These are phyloP conservation scores for Wickerhamiella siamensis DNA, from an alignment of 805 yeast genomes.

Conservation along the genomic window DNA sequence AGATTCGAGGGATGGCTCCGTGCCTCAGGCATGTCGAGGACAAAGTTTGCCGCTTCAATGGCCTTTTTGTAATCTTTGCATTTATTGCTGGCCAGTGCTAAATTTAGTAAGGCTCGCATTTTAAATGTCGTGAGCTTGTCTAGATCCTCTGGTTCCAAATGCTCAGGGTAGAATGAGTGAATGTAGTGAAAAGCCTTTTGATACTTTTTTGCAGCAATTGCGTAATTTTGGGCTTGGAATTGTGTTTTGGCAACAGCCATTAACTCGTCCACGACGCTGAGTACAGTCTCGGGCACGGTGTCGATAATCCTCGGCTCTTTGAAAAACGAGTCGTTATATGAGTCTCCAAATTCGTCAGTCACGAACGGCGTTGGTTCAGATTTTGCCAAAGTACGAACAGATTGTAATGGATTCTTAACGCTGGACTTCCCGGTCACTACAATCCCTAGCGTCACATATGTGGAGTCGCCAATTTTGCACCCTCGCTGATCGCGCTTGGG, in stretches of 20 bases:
- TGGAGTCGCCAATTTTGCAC: background rate
- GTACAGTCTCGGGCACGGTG: slow-evolving; percentile 13
- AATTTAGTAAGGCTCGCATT: slow-evolving; percentile 52
- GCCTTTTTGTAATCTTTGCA: slow-evolving; percentile 39
- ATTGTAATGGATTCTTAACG: slow-evolving; percentile 1
- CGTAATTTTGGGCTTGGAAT: slow-evolving; percentile 46
- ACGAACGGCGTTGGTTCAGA: slow-evolving; percentile 15
- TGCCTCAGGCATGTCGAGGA: slow-evolving; percentile 41
- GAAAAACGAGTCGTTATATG: slow-evolving; percentile 14
- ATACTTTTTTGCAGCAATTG: slow-evolving; percentile 54
- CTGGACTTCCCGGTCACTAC: slow-evolving; percentile 16
- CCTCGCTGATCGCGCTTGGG: slow-evolving; percentile 3
- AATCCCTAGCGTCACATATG: slow-evolving; percentile 9
- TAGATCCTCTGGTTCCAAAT: slow-evolving; percentile 19
- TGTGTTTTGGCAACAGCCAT: slow-evolving; percentile 56
- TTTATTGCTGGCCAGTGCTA: slow-evolving; percentile 60
- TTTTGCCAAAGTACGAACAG: slow-evolving; percentile 9
- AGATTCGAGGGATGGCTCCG: slow-evolving; percentile 41
- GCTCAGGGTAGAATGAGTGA: slow-evolving; percentile 61
- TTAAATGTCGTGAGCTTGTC: slow-evolving; percentile 35
- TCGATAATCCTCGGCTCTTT: slow-evolving; percentile 19
- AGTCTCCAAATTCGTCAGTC: slow-evolving; percentile 15
- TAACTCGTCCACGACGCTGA: slow-evolving; percentile 7
- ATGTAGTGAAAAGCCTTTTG: slow-evolving; percentile 55
- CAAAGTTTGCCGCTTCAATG: slow-evolving; percentile 47